A percentile compares a stretch with the other conserved stretches of the same genome.
Evolutionary conservation across 352 stramenopile genomes (phyloP).

Genomic region (Pythium rhizo-oryzae): DNA sequence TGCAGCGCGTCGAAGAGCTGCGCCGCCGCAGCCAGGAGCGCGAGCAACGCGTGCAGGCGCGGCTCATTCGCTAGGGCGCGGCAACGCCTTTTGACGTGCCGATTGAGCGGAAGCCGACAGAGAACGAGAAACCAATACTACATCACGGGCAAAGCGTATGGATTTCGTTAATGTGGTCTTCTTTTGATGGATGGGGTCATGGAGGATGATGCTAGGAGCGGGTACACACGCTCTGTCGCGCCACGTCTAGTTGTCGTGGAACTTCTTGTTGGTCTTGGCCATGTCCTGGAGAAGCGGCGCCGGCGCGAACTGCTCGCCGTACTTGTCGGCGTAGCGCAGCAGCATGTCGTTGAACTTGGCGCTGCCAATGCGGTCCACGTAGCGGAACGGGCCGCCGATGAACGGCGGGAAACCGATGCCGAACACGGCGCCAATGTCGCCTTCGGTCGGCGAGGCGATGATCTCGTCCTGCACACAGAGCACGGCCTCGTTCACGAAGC

Average conservation of each 20-base stretch:
- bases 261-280: constrained; percentile 97
- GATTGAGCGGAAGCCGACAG: background rate
- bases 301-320: constrained; percentile 96
- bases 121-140: background rate
- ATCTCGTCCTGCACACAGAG: constrained; percentile 98
- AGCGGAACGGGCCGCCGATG: constrained; percentile 96
- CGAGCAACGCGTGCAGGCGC: constrained; percentile 58
- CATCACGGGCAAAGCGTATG: background rate
- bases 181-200: background rate
- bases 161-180: background rate
- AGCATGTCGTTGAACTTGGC: constrained; percentile 96
- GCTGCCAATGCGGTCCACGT: constrained; percentile 94
- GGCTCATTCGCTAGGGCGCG: constrained; percentile 32
- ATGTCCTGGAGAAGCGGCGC: constrained; percentile 97
- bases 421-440: constrained; percentile 99
- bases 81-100: too few relatives aligned
- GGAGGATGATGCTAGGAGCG: too few relatives aligned
- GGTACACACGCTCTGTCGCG: background rate
- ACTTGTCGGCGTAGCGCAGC: constrained; percentile 94
- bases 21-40: constrained; percentile 64
- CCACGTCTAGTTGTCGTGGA: constrained; percentile 83
- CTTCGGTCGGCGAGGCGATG: constrained; percentile 95
- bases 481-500: constrained; percentile 98
- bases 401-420: constrained; percentile 98
- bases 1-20: constrained; percentile 76